Percentiles rank a stretch among this genome's conserved stretches.
Conservation (phyloP, 2,329 filamentous ascomycete species). For the Alternaria alternata region DNA sequence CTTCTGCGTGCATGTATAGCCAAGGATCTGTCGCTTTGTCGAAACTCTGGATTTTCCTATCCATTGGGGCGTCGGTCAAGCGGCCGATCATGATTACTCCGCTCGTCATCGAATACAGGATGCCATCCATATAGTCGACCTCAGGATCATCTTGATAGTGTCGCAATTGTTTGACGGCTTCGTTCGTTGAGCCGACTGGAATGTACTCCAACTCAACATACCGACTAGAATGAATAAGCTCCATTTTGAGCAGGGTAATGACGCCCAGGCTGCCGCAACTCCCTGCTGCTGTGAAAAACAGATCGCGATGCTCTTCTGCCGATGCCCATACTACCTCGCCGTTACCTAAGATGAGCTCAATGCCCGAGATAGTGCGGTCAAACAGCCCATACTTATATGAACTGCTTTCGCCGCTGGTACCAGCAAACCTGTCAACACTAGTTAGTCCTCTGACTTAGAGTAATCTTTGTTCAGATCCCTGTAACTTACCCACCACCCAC, state of each 20-base stretch:
- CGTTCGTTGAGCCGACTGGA: constrained; percentile 59
- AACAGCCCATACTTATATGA: constrained; percentile 73
- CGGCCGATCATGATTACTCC: constrained; percentile 69
- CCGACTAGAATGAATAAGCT: constrained; percentile 61
- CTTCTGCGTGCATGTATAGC: constrained; percentile 74
- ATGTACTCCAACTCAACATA: constrained; percentile 71
- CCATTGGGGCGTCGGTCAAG: constrained; percentile 59
- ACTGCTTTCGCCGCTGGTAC: constrained; percentile 72
- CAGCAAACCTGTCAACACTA: constrained; percentile 59
- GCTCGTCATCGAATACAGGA: constrained; percentile 65
- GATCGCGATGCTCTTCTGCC: constrained; percentile 55
- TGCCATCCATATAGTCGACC: constrained; percentile 74
- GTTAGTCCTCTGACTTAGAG: constrained; percentile 2
- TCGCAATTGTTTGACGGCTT: constrained; percentile 60
- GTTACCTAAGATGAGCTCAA: constrained; percentile 70
- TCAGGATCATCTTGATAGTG: constrained; percentile 52
- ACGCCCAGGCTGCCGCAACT: constrained; percentile 69
- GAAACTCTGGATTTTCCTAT: constrained; percentile 55
- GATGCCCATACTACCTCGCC: constrained; percentile 63
- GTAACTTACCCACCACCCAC: constrained; percentile 63
- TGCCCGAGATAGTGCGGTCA: constrained; percentile 66
- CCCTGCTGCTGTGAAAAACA: constrained; percentile 67
- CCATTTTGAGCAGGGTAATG: constrained; percentile 67
- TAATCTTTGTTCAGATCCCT: not conserved
- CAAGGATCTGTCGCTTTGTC: constrained; percentile 70